phyloP scores from a whole-genome alignment of 164 flowering plant species.

The Aristolochia contorta region DNA sequence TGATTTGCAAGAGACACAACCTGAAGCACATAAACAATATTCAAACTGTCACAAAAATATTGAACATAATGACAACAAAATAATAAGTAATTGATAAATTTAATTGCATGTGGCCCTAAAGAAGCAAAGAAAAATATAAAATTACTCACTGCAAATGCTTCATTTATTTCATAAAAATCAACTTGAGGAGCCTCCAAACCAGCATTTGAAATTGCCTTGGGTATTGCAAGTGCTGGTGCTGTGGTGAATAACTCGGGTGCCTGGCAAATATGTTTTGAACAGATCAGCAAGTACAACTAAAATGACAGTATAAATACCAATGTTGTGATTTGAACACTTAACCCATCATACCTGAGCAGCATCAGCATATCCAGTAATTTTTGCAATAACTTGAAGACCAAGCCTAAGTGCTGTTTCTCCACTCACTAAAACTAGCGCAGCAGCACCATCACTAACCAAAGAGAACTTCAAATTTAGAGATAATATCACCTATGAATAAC shows the following conservation, averaged over 20 bases:
- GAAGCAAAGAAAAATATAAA: constrained; percentile 1
- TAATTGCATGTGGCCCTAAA: neutral
- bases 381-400: constrained; percentile 71
- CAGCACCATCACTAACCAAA: constrained; percentile 75
- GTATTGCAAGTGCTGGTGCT: constrained; percentile 92
- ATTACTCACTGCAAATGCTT: constrained; percentile 82
- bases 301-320: neutral
- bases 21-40: constrained; percentile 26
- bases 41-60: neutral
- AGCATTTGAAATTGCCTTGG: constrained; percentile 87
- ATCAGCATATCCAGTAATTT: constrained; percentile 73
- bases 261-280: constrained; percentile 30
- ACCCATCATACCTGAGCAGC: constrained; percentile 74
- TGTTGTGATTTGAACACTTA: neutral
- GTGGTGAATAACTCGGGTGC: constrained; percentile 92
- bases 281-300: neutral
- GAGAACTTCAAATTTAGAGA: too few species aligned
- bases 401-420: constrained; percentile 68
- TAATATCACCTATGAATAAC: too few species aligned
- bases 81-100: neutral
- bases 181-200: constrained; percentile 75
- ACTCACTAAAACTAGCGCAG: constrained; percentile 83
- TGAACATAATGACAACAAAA: neutral
- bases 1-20: constrained; percentile 95
- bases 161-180: constrained; percentile 92